These are phyloP conservation scores for Acacia melanoxylon DNA, from an alignment of 306 rosid genomes.

Conservation along the genomic window DNA sequence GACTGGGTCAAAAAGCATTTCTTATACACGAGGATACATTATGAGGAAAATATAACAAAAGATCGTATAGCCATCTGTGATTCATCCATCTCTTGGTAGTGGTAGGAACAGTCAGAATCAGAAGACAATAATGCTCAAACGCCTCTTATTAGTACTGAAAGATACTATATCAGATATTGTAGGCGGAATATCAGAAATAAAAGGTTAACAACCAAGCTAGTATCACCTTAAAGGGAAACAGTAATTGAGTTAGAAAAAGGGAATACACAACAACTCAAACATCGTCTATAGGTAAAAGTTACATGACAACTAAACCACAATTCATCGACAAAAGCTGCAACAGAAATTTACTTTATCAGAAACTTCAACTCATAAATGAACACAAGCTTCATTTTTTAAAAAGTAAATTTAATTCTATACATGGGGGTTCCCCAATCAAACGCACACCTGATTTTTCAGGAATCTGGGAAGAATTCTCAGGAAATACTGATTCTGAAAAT, in stretches of 20 bases:
- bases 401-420: neutral
- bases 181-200: neutral
- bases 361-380: neutral
- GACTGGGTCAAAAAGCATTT: constrained; percentile 31
- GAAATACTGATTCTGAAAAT: constrained; percentile 72
- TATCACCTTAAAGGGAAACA: neutral
- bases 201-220: neutral
- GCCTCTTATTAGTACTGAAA: neutral
- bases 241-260: neutral
- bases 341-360: constrained; percentile 8
- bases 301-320: neutral
- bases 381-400: neutral
- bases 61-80: neutral
- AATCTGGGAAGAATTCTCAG: constrained; percentile 38
- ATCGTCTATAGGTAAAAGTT: neutral
- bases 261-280: neutral
- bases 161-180: neutral
- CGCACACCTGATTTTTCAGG: constrained; percentile 66
- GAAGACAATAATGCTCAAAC: neutral
- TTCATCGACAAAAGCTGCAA: constrained; percentile 12
- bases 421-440: neutral
- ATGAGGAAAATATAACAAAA: neutral
- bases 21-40: neutral
- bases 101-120: neutral
- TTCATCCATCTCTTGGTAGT: constrained; percentile 1